Evolutionary conservation across 2,329 filamentous ascomycete genomes (phyloP), one percentile per base, ranked within the genome.

Genomic region (Elsinoe necatrix): DNA sequence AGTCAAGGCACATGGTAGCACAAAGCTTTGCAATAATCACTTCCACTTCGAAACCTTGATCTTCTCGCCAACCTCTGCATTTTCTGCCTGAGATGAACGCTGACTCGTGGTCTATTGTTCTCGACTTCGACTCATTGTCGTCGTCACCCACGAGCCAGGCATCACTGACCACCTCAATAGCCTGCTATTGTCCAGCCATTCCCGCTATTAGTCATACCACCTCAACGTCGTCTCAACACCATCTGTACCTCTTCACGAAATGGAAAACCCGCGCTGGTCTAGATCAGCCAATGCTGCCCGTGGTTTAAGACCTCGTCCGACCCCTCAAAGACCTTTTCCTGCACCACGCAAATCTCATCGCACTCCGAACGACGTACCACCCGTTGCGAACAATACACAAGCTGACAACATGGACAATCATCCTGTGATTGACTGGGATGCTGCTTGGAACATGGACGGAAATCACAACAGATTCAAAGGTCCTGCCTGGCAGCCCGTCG

Each of bases 191-290:
- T 43, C 12, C 41, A 43, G 41, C 41, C 41, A 16, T 18, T 23
- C 18, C 20, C 41, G 41, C 11, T 11, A 43, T 23, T 23, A 50
- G 21, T 34, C 34, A n/a, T 4, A n/a, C 23, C 23, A 50, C 23
- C 6, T 50, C 45, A 12, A 50, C 45, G 1, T 50, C 45, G 14
- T 29, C 21, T 50, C n/a, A 27, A 16, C 16, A 7, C 5, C 16
- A 20, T 31, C 14, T 18, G 14, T 14, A 35, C 21, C 25, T 25
- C 8, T 20, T 4, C 11, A 27, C 48, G 34, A n/a, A 18, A 52
- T 52, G 48, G 25, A 52, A 31, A 52, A 52, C 18, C 31, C 31
- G 21, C 48, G 31, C 8, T 52, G 48, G 48, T 52, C 48, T 7
- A 35, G 48, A 21, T 27, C 48, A 16, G 25, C 20, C 14, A 34